Evolutionary conservation across 139 green algal species (phyloP).

Genomic region (Zygnema circumcarinatum): DNA sequence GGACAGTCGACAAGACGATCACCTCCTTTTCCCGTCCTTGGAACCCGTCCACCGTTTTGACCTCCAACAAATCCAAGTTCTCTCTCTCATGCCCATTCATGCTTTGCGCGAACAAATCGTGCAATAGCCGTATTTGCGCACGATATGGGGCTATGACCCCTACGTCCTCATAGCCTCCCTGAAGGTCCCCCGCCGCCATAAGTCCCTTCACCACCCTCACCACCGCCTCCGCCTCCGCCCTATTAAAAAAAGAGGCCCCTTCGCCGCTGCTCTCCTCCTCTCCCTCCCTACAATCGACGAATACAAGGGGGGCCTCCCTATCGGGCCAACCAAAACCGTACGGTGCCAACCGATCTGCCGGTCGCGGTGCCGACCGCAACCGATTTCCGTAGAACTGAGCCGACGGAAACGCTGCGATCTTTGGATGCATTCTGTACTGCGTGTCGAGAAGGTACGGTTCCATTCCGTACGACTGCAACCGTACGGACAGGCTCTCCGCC

Average conservation of each 20-base stretch:
- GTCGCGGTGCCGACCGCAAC: conserved; percentile 59
- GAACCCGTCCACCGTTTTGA: conserved; percentile 66
- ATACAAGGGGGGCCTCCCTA: conserved; percentile 43
- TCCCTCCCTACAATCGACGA: conserved; percentile 52
- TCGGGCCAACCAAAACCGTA: conserved; percentile 49
- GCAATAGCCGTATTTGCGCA: conserved; percentile 40
- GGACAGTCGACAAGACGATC: conserved; percentile 83
- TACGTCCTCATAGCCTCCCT: conserved; percentile 21
- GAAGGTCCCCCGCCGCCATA: conserved; percentile 16
- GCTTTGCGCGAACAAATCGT: not conserved
- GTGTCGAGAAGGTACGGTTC: conserved; percentile 80
- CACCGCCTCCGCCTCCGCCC: conserved; percentile 26
- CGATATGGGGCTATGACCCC: conserved; percentile 64
- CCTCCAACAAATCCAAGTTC: conserved; percentile 12
- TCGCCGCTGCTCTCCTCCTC: conserved; percentile 9
- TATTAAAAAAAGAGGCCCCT: conserved; percentile 36
- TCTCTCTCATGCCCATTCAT: not conserved
- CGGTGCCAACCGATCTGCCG: conserved; percentile 40
- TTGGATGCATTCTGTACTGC: conserved; percentile 82
- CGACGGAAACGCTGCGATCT: conserved; percentile 60
- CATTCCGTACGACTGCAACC: conserved; percentile 74
- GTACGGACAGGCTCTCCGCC: conserved; percentile 83
- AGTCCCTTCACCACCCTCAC: conserved; percentile 50
- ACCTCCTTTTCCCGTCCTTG: conserved; percentile 92
- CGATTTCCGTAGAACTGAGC: conserved; percentile 71